Conservation (phyloP, 306 rosid species). For the Rosa persica region DNA sequence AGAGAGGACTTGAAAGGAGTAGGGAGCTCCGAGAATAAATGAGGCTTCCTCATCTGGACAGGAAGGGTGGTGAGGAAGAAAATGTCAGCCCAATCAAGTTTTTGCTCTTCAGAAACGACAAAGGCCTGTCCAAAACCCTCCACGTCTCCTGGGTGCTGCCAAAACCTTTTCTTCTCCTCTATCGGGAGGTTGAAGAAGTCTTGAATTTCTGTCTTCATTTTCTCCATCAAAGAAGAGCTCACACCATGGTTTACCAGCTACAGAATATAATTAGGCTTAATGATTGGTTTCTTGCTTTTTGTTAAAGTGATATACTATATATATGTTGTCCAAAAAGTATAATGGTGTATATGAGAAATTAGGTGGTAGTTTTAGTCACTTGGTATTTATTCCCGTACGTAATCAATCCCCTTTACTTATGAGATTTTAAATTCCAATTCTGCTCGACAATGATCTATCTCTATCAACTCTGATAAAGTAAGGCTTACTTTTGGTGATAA, state of each 20-base stretch:
- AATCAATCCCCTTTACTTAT: no score
- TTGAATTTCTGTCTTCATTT: constrained; percentile 35
- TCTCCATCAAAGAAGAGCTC: constrained; percentile 37
- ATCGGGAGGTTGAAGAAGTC: constrained; percentile 51
- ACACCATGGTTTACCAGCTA: constrained; percentile 63
- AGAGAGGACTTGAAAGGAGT: constrained; percentile 40
- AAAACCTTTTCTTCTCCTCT: constrained; percentile 48
- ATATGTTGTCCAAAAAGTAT: not conserved
- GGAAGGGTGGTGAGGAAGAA: constrained; percentile 47
- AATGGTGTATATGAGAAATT: no score
- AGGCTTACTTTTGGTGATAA: no score
- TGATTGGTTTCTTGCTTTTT: no score
- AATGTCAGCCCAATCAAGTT: constrained; percentile 53
- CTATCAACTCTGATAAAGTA: no score
- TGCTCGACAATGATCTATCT: no score
- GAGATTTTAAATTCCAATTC: no score
- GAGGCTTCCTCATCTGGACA: constrained; percentile 37
- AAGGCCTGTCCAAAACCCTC: constrained; percentile 74
- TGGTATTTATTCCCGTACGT: no score
- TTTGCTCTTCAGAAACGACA: constrained; percentile 42
- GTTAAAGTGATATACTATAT: no score
- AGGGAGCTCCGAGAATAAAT: constrained; percentile 52
- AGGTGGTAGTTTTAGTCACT: no score
- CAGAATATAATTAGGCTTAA: not conserved
- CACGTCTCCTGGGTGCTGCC: constrained; percentile 43